Conservation (phyloP, 2,329 filamentous ascomycete species). For the Graphilbum sp. region DNA sequence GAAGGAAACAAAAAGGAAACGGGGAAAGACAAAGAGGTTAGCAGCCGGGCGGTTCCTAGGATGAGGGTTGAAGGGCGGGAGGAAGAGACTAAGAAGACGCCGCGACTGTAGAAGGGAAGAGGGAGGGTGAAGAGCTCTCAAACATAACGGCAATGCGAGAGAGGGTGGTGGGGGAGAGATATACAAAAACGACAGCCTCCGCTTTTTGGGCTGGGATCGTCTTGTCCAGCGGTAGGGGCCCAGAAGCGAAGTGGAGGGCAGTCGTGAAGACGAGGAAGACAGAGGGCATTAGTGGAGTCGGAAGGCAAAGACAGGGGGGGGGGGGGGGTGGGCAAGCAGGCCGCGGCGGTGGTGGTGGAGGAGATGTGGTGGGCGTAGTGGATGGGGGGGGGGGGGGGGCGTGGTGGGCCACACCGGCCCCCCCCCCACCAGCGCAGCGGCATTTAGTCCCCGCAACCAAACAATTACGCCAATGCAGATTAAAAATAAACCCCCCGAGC, state of each 20-base stretch:
- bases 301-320: constrained; percentile 4
- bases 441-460: no score
- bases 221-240: neutral
- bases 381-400: no score
- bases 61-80: neutral
- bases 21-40: neutral
- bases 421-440: no score
- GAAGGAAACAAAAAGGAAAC: neutral
- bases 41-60: constrained; percentile 10
- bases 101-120: constrained; percentile 38
- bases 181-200: constrained; percentile 16
- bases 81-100: constrained; percentile 22
- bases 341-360: no score
- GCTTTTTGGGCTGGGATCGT: constrained; percentile 3
- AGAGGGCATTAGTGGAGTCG: neutral
- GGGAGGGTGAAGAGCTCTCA: constrained; percentile 28
- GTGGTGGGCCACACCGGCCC: no score
- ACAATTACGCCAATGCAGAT: no score
- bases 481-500: no score
- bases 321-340: no score
- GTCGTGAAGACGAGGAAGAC: neutral
- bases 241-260: neutral
- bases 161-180: constrained; percentile 34
- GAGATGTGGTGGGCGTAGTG: no score
- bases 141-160: constrained; percentile 13